Conservation (phyloP, 139 green algal genomes). For the Chlamydomonas eustigma region DNA sequence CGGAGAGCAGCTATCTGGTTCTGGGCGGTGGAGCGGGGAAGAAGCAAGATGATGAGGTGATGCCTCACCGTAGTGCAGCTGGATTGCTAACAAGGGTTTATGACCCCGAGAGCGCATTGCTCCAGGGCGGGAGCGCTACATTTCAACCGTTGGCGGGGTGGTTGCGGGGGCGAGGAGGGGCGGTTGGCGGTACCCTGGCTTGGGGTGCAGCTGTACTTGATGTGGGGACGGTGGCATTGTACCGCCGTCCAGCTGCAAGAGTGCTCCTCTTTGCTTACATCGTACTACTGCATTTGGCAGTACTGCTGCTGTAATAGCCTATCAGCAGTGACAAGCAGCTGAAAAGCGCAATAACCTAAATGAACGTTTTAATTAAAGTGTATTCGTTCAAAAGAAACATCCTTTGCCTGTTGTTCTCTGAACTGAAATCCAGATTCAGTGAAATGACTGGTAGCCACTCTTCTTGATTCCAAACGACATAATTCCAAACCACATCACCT, state of each 20-base stretch:
- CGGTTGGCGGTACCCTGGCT: conserved; percentile 1
- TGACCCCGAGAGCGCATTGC: conserved; percentile 25
- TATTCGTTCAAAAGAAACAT: too few species aligned
- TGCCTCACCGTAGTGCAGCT: background rate
- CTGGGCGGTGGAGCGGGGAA: background rate
- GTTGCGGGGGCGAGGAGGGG: conserved; percentile 21
- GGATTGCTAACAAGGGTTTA: conserved; percentile 12
- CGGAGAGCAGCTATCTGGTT: background rate
- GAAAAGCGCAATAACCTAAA: too few species aligned
- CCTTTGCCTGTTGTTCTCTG: too few species aligned
- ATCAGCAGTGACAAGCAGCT: too few species aligned
- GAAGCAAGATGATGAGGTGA: background rate
- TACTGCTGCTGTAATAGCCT: background rate
- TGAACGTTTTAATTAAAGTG: too few species aligned
- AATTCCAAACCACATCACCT: too few species aligned
- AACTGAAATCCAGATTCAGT: too few species aligned
- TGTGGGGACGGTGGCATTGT: conserved; percentile 26
- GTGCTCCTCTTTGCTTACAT: conserved; percentile 23
- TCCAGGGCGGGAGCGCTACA: conserved; percentile 23
- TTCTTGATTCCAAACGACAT: too few species aligned
- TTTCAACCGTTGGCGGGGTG: conserved; percentile 28
- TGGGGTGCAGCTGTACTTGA: conserved; percentile 17
- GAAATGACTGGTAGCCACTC: too few species aligned
- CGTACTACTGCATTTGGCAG: conserved; percentile 20
- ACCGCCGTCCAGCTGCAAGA: conserved; percentile 23